phyloP scores from a whole-genome alignment of 2,329 filamentous ascomycete species.

The Raffaelea ambrosiae region DNA sequence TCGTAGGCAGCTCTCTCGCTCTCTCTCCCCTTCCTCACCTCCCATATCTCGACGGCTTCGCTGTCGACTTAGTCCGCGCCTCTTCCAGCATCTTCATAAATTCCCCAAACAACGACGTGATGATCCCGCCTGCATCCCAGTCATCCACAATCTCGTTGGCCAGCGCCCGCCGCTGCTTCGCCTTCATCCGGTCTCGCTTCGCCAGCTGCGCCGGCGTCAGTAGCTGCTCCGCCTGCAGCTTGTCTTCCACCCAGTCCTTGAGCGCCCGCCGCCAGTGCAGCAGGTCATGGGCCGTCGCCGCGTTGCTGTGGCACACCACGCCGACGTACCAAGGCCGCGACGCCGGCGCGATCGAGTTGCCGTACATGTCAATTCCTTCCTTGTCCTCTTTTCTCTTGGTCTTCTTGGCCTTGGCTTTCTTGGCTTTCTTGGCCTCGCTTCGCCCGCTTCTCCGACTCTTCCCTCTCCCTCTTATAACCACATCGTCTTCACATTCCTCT shows the following conservation, averaged over 20 bases:
- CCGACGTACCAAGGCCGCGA: slow-evolving; percentile 33
- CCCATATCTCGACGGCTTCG: slow-evolving; percentile 8
- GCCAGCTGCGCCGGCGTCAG: slow-evolving; percentile 48
- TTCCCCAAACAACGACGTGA: slow-evolving; percentile 53
- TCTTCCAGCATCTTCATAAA: slow-evolving; percentile 56
- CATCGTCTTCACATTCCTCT: slow-evolving; percentile 24
- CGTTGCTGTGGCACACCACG: slow-evolving; percentile 36
- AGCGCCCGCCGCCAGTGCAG: slow-evolving; percentile 70
- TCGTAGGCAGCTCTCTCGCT: too few relatives aligned
- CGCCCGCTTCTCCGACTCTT: too few relatives aligned
- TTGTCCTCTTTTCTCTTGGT: background rate
- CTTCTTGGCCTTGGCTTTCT: background rate
- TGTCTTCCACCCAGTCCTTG: slow-evolving; percentile 61
- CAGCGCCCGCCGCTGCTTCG: slow-evolving; percentile 48
- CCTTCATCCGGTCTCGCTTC: slow-evolving; percentile 52
- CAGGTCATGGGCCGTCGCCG: slow-evolving; percentile 61
- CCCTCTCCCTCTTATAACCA: slow-evolving; percentile 13
- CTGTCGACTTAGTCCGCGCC: slow-evolving; percentile 37
- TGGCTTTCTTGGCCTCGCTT: background rate
- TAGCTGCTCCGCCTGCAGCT: slow-evolving; percentile 50
- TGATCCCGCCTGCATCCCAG: slow-evolving; percentile 52
- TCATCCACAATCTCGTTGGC: slow-evolving; percentile 55
- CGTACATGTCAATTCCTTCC: slow-evolving; percentile 26
- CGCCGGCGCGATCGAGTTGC: slow-evolving; percentile 23
- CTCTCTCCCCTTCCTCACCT: background rate